A percentile compares a stretch with the other conserved stretches of the same genome.
These are phyloP conservation scores for Dryas alaskensis DNA, from an alignment of 306 rosid genomes.

Conservation along the genomic window DNA sequence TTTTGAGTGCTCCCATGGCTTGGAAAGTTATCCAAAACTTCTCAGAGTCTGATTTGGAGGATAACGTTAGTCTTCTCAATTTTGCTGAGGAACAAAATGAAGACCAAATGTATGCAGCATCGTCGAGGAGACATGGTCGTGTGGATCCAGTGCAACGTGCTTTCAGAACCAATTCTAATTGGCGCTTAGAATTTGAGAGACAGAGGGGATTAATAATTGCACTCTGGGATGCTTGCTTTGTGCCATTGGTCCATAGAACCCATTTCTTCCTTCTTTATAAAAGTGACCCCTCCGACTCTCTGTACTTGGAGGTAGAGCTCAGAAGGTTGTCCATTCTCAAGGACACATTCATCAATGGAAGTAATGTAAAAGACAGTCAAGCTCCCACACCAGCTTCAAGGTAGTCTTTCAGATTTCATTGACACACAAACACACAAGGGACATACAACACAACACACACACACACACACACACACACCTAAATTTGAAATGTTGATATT, in stretches of 20 bases:
- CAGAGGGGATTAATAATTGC: conserved; percentile 57
- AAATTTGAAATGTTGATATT: background rate
- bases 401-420: conserved; percentile 35
- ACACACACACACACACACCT: background rate
- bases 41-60: conserved; percentile 46
- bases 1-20: conserved; percentile 29
- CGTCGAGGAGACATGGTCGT: conserved; percentile 20
- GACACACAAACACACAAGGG: background rate
- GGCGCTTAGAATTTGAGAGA: conserved; percentile 49
- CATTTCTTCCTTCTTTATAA: conserved; percentile 75
- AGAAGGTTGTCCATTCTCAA: conserved; percentile 67
- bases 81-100: conserved; percentile 37
- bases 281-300: conserved; percentile 73
- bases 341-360: conserved; percentile 48
- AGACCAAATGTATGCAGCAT: conserved; percentile 4
- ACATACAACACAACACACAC: background rate
- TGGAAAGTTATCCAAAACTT: conserved; percentile 12
- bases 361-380: conserved; percentile 25
- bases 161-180: conserved; percentile 18
- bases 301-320: conserved; percentile 72
- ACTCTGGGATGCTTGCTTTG: conserved; percentile 77
- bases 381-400: conserved; percentile 59
- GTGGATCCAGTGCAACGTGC: conserved; percentile 17
- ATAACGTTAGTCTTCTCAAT: conserved; percentile 58
- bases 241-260: conserved; percentile 75